Evolutionary conservation across 2,329 filamentous ascomycete genomes (phyloP).

Genomic region (Alternaria alternata): DNA sequence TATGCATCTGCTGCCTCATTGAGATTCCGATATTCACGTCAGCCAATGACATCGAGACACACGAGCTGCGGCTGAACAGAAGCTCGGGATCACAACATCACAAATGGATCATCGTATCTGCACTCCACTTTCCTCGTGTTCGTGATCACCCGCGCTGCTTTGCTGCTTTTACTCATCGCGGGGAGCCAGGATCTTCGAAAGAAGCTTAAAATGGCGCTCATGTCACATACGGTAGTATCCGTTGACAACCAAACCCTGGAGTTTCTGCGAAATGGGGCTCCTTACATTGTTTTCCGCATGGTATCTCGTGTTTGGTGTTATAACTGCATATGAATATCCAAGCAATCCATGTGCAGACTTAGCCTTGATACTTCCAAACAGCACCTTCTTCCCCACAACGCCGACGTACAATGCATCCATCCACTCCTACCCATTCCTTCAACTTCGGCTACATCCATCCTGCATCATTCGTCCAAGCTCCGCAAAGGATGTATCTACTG

Average conservation of each 20-base stretch:
- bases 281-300: slow-evolving; percentile 1
- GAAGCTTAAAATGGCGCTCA: background rate
- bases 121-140: background rate
- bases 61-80: slow-evolving; percentile 15
- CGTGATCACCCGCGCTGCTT: background rate
- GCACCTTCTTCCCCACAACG: slow-evolving; percentile 27
- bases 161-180: background rate
- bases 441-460: slow-evolving; percentile 27
- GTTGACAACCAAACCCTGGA: background rate
- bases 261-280: background rate
- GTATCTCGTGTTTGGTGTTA: background rate
- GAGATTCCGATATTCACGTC: background rate
- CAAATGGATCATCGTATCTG: slow-evolving; percentile 14
- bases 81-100: slow-evolving; percentile 1
- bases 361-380: slow-evolving; percentile 20
- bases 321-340: background rate
- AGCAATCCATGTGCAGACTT: slow-evolving; percentile 22
- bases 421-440: slow-evolving; percentile 32
- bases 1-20: slow-evolving; percentile 2
- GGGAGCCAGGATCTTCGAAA: background rate
- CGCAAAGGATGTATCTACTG: slow-evolving; percentile 27
- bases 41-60: slow-evolving; percentile 6
- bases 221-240: background rate
- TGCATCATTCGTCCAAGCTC: slow-evolving; percentile 33
- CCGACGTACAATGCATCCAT: slow-evolving; percentile 34